These are phyloP conservation scores for Botryotinia globosa DNA, from an alignment of 2,329 filamentous ascomycete genomes.

Conservation along the genomic window DNA sequence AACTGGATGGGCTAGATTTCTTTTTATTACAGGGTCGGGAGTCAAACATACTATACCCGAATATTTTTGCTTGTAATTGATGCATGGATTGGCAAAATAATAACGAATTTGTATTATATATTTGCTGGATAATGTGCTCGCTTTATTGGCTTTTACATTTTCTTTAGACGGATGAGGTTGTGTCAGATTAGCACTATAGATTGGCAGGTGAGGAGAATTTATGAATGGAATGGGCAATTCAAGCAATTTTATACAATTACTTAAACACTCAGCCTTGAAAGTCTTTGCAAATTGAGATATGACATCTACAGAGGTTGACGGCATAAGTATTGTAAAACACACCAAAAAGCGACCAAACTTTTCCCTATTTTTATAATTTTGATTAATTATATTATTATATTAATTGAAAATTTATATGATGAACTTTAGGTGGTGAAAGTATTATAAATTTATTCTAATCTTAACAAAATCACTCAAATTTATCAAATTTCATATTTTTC, in stretches of 20 bases:
- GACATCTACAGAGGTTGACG: too few relatives aligned
- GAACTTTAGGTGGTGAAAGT: too few relatives aligned
- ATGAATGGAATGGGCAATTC: neutral
- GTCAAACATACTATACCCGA: conserved; percentile 12
- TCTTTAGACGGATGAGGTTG: neutral
- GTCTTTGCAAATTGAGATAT: neutral
- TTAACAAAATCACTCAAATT: too few relatives aligned
- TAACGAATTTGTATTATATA: conserved; percentile 16
- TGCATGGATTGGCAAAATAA: conserved; percentile 1
- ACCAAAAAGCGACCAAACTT: too few relatives aligned
- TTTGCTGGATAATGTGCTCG: neutral
- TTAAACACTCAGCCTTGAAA: neutral
- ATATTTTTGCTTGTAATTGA: neutral
- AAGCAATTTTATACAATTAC: neutral
- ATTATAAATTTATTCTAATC: too few relatives aligned
- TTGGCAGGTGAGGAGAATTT: neutral
- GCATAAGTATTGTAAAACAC: too few relatives aligned
- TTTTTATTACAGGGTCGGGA: neutral
- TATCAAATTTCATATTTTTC: too few relatives aligned
- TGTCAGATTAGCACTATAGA: conserved; percentile 2
- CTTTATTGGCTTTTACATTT: neutral
- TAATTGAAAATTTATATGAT: too few relatives aligned
- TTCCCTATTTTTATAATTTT: too few relatives aligned
- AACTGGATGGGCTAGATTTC: neutral
- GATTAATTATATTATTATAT: too few relatives aligned